These are phyloP conservation scores for Canavalia ensiformis DNA, from an alignment of 306 rosid species.

Conservation along the genomic window DNA sequence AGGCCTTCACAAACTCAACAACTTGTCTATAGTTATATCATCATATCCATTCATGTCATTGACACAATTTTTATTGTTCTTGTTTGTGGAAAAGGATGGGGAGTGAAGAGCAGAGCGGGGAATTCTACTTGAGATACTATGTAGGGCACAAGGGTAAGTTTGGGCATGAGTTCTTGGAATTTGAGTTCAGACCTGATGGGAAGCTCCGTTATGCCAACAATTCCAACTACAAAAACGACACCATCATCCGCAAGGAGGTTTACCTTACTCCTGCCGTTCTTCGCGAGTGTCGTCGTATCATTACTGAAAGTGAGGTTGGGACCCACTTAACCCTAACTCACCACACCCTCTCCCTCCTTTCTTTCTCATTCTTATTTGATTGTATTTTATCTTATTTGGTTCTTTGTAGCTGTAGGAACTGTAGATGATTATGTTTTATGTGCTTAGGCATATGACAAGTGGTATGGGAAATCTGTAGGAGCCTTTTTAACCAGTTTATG, in stretches of 20 bases:
- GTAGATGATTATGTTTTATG: too few relatives aligned
- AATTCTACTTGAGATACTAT: slow-evolving; percentile 88
- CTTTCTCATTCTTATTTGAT: too few relatives aligned
- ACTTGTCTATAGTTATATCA: too few relatives aligned
- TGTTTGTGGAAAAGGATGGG: slow-evolving; percentile 47
- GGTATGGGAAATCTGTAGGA: too few relatives aligned
- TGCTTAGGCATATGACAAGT: too few relatives aligned
- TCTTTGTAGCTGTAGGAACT: too few relatives aligned
- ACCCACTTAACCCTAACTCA: slow-evolving; percentile 17
- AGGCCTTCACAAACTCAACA: too few relatives aligned
- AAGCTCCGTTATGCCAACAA: slow-evolving; percentile 98
- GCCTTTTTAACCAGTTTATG: too few relatives aligned
- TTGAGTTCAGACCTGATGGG: slow-evolving; percentile 90
- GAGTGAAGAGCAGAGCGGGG: slow-evolving; percentile 69
- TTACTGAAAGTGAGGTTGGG: slow-evolving; percentile 80
- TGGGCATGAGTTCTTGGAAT: slow-evolving; percentile 95
- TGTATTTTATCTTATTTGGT: too few relatives aligned
- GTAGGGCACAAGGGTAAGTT: slow-evolving; percentile 96
- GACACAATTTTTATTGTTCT: too few relatives aligned
- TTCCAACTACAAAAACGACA: slow-evolving; percentile 99
- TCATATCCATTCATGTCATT: too few relatives aligned
- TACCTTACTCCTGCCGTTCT: slow-evolving; percentile 91
- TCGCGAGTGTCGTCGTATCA: slow-evolving; percentile 92
- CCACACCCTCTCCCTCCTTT: too few relatives aligned
- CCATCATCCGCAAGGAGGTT: slow-evolving; percentile 97